Evolutionary conservation across 352 stramenopile species (phyloP).

Genomic region (Phytophthora palmivora): DNA sequence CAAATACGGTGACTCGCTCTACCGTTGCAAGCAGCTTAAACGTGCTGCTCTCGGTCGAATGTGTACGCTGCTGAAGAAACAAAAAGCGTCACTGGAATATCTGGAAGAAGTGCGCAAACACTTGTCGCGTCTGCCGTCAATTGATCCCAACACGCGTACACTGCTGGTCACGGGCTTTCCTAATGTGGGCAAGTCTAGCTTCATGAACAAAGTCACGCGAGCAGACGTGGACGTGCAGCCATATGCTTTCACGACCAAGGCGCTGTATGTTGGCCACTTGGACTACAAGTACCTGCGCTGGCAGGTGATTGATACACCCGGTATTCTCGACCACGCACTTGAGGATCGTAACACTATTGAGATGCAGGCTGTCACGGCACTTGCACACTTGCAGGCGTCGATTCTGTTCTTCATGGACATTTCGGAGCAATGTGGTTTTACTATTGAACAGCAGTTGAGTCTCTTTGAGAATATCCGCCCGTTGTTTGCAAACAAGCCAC

Average conservation of each 20-base stretch:
- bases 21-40: conserved; percentile 99
- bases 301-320: conserved; percentile 99
- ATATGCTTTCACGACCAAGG: conserved; percentile 99
- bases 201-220: conserved; percentile 99
- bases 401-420: conserved; percentile 99
- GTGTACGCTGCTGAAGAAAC: conserved; percentile 99
- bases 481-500: conserved; percentile 99
- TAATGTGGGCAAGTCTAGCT: conserved; percentile 99
- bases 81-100: conserved; percentile 98
- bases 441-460: conserved; percentile 97
- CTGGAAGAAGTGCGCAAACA: conserved; percentile 98
- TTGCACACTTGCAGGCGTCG: conserved; percentile 99
- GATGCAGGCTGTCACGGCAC: conserved; percentile 99
- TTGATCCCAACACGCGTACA: conserved; percentile 99
- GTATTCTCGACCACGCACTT: conserved; percentile 99
- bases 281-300: conserved; percentile 99
- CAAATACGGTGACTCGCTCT: conserved; percentile 99
- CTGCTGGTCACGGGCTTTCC: conserved; percentile 98
- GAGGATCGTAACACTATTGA: conserved; percentile 99
- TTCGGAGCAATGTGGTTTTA: conserved; percentile 99
- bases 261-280: conserved; percentile 99
- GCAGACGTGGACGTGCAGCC: conserved; percentile 99
- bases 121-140: conserved; percentile 97
- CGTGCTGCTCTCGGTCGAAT: conserved; percentile 98
- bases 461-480: conserved; percentile 98